These are phyloP conservation scores for Astrothelium subdiscretum DNA, from an alignment of 495 filamentous ascomycete species.

Conservation along the genomic window DNA sequence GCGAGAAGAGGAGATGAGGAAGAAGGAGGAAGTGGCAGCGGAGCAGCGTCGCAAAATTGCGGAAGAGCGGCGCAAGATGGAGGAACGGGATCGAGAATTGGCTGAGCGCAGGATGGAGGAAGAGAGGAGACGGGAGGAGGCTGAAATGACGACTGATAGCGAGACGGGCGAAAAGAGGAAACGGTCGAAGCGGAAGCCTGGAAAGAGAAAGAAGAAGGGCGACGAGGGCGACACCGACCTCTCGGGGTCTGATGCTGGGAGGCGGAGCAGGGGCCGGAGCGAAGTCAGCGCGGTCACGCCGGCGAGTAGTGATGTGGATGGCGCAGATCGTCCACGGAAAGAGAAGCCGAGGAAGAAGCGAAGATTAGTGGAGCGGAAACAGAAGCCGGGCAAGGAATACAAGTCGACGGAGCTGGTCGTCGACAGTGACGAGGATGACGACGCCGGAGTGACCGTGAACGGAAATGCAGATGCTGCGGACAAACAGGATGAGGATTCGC, in stretches of 20 bases:
- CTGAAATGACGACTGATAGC: conserved; percentile 62
- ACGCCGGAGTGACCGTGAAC: conserved; percentile 7
- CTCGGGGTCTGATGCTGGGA: conserved; percentile 26
- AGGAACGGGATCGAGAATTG: conserved; percentile 60
- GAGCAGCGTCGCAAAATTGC: conserved; percentile 66
- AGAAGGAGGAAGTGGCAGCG: conserved; percentile 50
- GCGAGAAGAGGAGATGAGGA: conserved; percentile 59
- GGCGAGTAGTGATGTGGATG: conserved; percentile 11
- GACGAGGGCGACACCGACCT: conserved; percentile 43
- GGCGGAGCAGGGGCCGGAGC: conserved; percentile 11
- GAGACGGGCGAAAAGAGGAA: conserved; percentile 70
- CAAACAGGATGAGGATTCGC: conserved; percentile 3
- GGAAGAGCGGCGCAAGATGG: conserved; percentile 68
- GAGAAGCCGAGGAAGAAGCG: conserved; percentile 26
- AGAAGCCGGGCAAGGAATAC: conserved; percentile 16
- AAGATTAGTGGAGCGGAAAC: conserved; percentile 23
- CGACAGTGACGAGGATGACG: conserved; percentile 26
- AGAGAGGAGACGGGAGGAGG: conserved; percentile 53
- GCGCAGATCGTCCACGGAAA: conserved; percentile 12
- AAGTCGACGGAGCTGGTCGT: conserved; percentile 29
- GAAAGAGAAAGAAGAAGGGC: conserved; percentile 53
- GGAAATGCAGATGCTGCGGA: conserved; percentile 5
- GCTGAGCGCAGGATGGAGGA: conserved; percentile 61
- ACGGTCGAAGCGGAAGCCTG: conserved; percentile 48
- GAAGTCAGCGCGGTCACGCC: conserved; percentile 12